phyloP scores from a whole-genome alignment of 345 rosid species.

The Bruguiera parviflora region DNA sequence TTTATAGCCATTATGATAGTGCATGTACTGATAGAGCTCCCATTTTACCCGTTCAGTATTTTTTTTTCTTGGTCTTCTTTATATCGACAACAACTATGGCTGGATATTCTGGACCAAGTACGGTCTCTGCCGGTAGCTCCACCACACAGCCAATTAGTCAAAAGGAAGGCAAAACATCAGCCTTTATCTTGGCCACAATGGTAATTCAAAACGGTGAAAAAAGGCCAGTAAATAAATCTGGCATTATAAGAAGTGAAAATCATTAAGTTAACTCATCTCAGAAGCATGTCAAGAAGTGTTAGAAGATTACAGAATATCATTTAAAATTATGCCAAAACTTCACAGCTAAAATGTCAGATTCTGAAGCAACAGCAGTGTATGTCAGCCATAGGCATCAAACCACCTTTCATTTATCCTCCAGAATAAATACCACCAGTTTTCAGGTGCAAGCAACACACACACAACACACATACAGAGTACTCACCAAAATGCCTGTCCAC shows the following conservation, averaged over 20 bases:
- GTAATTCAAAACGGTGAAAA: neutral
- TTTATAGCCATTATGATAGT: constrained; percentile 76
- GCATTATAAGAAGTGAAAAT: no score
- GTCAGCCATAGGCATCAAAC: neutral
- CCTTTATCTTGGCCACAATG: neutral
- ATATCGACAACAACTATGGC: constrained; percentile 87
- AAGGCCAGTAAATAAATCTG: no score
- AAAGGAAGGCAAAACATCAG: neutral
- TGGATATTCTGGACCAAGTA: constrained; percentile 60
- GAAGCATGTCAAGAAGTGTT: neutral
- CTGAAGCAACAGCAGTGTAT: neutral
- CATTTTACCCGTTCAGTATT: constrained; percentile 59
- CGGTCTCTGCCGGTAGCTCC: constrained; percentile 83
- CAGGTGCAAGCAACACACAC: neutral
- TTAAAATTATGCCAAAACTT: neutral
- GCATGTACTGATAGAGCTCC: constrained; percentile 77
- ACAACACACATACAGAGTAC: constrained; percentile 14
- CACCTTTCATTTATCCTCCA: no score
- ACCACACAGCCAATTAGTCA: constrained; percentile 82
- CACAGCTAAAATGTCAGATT: neutral
- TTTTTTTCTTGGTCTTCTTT: constrained; percentile 56
- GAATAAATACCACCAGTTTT: no score
- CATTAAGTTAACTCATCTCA: neutral
- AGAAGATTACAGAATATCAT: neutral
- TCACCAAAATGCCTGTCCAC: constrained; percentile 87